Percentiles rank a stretch among this genome's conserved stretches.
Conservation (phyloP, 768 basidiomycete species). For the Phlebiopsis flavidoalba region DNA sequence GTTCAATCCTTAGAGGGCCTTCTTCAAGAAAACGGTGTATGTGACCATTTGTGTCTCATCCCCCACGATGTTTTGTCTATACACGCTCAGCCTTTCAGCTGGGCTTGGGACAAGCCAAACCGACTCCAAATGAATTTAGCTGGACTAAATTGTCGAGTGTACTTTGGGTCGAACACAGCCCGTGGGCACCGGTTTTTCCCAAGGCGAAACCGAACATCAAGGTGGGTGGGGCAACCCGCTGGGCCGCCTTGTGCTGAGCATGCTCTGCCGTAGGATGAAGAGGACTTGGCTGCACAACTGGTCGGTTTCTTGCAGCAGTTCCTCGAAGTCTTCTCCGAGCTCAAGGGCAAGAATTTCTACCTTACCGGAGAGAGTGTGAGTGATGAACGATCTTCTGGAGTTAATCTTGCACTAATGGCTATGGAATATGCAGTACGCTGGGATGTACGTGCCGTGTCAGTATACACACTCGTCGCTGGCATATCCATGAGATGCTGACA, state of each 20-base stretch:
- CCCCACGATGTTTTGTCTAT: conserved; percentile 66
- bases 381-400: conserved; percentile 62
- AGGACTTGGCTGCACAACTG: conserved; percentile 51
- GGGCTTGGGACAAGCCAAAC: conserved; percentile 56
- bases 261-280: conserved; percentile 46
- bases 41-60: conserved; percentile 80
- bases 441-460: conserved; percentile 60
- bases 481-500: conserved; percentile 70
- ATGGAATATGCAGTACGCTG: conserved; percentile 51
- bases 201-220: conserved; percentile 57
- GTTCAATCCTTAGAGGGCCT: conserved; percentile 69
- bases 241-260: conserved; percentile 15
- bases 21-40: conserved; percentile 71
- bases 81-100: conserved; percentile 68
- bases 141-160: conserved; percentile 80
- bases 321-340: conserved; percentile 65
- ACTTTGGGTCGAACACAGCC: conserved; percentile 78
- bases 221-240: conserved; percentile 18
- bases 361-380: conserved; percentile 72
- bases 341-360: conserved; percentile 70
- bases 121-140: conserved; percentile 60
- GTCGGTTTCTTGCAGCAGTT: conserved; percentile 71
- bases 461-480: not conserved
- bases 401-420: conserved; percentile 24
- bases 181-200: conserved; percentile 74